Evolutionary conservation across 495 filamentous ascomycete species (phyloP), one percentile per base, ranked within the genome.

Genomic region (Tuber calosporum): DNA sequence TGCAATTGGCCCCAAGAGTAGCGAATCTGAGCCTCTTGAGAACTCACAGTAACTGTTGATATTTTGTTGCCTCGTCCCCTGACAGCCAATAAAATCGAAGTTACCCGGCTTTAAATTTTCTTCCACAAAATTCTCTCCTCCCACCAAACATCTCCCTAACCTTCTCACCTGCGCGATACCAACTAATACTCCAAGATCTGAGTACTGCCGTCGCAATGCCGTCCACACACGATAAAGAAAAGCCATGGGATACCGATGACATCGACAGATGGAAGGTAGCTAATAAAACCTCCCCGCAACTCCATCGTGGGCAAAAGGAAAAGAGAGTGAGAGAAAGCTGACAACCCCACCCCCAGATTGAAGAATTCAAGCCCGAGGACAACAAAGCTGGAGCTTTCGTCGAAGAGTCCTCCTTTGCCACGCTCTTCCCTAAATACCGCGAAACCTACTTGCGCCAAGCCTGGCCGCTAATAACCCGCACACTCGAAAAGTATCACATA

Each of bases 211-310:
- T 62, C 72, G 20, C 66, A 69, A 97, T 97, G 94, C 94, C 94
- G 72, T 96, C 92, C 70, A 97, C 92, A 72, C 90, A 97, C 85
- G 95, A 97, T 73, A 90, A 87, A 73, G 93, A 97, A 7, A 99
- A 99, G 82, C 92, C 95, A 45, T 98, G 94, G 95, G 94, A 99
- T 82, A 97, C 93, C 68, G 93, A 95, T 73, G 95, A 97, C 79
- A 93, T 97, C 77, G 94, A 99, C 82, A 97, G 97, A 82, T 99
- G 94, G 94, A 95, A 93, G 87, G 88, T 92, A 75, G 72, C 79
- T 81, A 66, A 45, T 34, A 40, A 4, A 30, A 40, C 53, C 70
- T n/a, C 9, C 48, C 30, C 48, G 15, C n/a, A 13, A 3, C 48
- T 26, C 22, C 42, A 43, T 71, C 72, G 48, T n/a, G 34, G 26